A percentile compares a stretch with the other conserved stretches of the same genome.
Evolutionary conservation across 495 filamentous ascomycete genomes (phyloP).

Genomic region (Neurospora sp.): DNA sequence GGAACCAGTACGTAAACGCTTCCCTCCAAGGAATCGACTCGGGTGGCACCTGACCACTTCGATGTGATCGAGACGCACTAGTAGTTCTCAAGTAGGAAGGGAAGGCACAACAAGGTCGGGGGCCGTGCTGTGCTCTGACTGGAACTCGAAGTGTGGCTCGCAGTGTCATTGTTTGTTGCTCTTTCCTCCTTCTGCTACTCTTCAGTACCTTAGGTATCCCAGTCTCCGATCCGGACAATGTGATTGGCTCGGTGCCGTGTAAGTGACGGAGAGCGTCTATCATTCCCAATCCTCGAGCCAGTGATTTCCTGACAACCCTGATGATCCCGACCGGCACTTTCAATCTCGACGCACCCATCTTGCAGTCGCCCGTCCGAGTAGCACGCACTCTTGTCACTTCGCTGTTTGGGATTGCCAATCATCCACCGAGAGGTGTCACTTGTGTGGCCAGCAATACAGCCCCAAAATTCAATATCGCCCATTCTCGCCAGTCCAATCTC

Average conservation of each 20-base stretch:
- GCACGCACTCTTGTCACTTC: neutral
- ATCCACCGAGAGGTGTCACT: neutral
- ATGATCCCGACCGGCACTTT: neutral
- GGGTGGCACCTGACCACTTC: neutral
- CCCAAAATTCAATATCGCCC: neutral
- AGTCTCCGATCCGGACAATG: neutral
- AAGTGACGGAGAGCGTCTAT: neutral
- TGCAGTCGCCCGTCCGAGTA: neutral
- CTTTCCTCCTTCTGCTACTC: neutral
- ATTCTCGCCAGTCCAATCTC: neutral
- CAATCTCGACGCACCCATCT: neutral
- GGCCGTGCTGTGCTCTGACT: neutral
- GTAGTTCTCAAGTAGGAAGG: neutral
- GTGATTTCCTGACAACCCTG: neutral
- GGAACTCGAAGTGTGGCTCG: neutral
- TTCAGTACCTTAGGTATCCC: neutral
- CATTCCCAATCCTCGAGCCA: neutral
- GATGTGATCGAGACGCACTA: neutral
- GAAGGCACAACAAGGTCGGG: neutral
- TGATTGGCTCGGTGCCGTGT: neutral
- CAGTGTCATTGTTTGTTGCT: neutral
- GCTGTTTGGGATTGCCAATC: neutral
- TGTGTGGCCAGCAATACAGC: neutral
- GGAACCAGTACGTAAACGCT: neutral
- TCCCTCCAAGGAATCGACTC: neutral